A percentile compares a stretch with the other conserved stretches of the same genome.
phyloP scores from a whole-genome alignment of 208 protist species.

The Leishmania aethiopica region DNA sequence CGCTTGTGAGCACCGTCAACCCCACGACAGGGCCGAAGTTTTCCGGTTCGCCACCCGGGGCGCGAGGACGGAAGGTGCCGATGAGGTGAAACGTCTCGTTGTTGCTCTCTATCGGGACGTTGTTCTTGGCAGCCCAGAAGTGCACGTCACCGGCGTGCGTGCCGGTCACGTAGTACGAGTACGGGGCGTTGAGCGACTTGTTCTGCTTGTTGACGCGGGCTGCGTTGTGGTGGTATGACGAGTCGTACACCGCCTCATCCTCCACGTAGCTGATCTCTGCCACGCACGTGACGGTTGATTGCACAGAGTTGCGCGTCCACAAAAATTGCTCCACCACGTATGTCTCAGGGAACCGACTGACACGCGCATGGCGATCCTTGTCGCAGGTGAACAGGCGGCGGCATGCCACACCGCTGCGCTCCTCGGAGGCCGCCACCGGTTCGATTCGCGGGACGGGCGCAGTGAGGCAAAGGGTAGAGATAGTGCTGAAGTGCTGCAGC shows the following conservation, averaged over 20 bases:
- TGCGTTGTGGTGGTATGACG: constrained; percentile 11
- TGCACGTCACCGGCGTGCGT: constrained; percentile 56
- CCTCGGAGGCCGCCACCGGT: constrained; percentile 30
- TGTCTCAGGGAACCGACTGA: constrained; percentile 81
- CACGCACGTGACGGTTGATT: constrained; percentile 73
- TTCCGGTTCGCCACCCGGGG: constrained; percentile 12
- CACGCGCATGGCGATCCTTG: constrained; percentile 78
- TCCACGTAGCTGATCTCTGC: constrained; percentile 61
- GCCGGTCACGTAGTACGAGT: constrained; percentile 74
- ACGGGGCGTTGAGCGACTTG: constrained; percentile 28
- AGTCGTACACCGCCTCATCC: constrained; percentile 19
- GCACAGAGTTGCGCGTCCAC: constrained; percentile 47
- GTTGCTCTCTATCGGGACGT: constrained; percentile 30
- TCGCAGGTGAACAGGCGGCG: constrained; percentile 85
- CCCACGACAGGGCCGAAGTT: constrained; percentile 56
- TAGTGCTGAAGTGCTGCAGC: constrained; percentile 88
- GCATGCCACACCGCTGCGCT: constrained; percentile 24
- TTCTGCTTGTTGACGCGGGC: constrained; percentile 36
- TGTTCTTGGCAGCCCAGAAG: constrained; percentile 81
- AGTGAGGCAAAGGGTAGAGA: constrained; percentile 69
- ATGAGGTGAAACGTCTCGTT: constrained; percentile 40
- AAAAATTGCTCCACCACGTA: constrained; percentile 87
- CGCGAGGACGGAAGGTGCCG: constrained; percentile 32
- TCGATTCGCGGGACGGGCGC: constrained; percentile 51
- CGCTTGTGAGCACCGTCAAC: constrained; percentile 40